Conservation (phyloP, 345 rosid genomes). For the Euphorbia lathyris region DNA sequence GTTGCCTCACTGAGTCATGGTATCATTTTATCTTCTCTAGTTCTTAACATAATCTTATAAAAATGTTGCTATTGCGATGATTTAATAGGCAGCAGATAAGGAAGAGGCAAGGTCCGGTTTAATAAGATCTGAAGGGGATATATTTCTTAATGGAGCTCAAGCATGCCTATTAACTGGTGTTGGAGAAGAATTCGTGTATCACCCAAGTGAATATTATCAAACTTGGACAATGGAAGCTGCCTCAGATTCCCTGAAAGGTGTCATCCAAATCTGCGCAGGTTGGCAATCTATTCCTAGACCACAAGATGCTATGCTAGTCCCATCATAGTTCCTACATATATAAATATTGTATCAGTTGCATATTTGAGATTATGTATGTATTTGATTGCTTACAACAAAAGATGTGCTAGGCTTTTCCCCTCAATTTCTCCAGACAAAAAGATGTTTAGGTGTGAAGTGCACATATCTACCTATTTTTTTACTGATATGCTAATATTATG, state of each 20-base stretch:
- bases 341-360: background rate
- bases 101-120: conserved; percentile 54
- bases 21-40: conserved; percentile 11
- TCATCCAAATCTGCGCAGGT: conserved; percentile 54
- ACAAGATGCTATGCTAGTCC: conserved; percentile 26
- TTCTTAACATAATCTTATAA: conserved; percentile 1
- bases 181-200: conserved; percentile 43
- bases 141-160: conserved; percentile 58
- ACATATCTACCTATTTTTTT: background rate
- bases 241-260: conserved; percentile 47
- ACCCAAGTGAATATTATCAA: conserved; percentile 54
- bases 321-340: conserved; percentile 10
- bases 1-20: background rate
- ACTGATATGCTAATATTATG: background rate
- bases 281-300: conserved; percentile 59
- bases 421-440: too few relatives aligned
- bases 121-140: conserved; percentile 58
- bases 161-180: conserved; percentile 34
- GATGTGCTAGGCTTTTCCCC: too few relatives aligned
- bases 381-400: background rate
- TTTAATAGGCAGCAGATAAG: conserved; percentile 49
- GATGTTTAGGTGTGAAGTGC: background rate
- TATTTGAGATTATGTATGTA: background rate
- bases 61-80: conserved; percentile 14
- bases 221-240: conserved; percentile 57